These are phyloP conservation scores for Abrus precatorius DNA, from an alignment of 306 rosid genomes.

Conservation along the genomic window DNA sequence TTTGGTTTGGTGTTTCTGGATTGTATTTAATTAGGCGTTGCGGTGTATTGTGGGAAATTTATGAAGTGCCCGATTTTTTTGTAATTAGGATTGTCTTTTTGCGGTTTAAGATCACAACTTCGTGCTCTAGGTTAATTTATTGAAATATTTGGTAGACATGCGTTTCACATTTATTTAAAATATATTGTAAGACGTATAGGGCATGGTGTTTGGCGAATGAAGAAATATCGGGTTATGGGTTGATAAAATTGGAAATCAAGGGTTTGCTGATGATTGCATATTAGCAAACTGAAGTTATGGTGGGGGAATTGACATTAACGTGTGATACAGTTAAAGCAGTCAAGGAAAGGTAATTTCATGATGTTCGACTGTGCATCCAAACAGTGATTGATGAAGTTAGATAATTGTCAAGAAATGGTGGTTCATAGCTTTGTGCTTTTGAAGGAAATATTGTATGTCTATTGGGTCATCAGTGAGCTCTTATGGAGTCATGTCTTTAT, in stretches of 20 bases:
- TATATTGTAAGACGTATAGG: not conserved
- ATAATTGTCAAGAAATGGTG: constrained; percentile 22
- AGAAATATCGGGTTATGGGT: constrained; percentile 16
- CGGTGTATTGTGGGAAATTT: not conserved
- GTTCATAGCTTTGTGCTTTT: constrained; percentile 13
- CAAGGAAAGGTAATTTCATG: constrained; percentile 35
- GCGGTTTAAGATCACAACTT: constrained; percentile 2
- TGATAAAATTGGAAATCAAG: constrained; percentile 35
- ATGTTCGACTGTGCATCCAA: constrained; percentile 18
- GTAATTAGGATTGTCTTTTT: not conserved
- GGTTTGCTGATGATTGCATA: constrained; percentile 13
- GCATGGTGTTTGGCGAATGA: constrained; percentile 25
- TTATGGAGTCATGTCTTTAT: constrained; percentile 5
- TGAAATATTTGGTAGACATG: not conserved
- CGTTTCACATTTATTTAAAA: constrained; percentile 16
- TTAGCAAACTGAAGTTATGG: constrained; percentile 37
- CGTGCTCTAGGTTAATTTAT: not conserved
- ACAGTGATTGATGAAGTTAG: constrained; percentile 4
- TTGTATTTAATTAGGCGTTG: constrained; percentile 38
- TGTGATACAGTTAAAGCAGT: constrained; percentile 32
- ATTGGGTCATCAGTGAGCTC: not conserved
- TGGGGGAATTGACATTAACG: constrained; percentile 25
- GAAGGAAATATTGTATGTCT: constrained; percentile 32
- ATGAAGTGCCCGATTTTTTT: constrained; percentile 13
- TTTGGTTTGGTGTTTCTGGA: constrained; percentile 18